Base-by-base conservation (phyloP, 441 rosid species). In the Hura crepitans region DNA sequence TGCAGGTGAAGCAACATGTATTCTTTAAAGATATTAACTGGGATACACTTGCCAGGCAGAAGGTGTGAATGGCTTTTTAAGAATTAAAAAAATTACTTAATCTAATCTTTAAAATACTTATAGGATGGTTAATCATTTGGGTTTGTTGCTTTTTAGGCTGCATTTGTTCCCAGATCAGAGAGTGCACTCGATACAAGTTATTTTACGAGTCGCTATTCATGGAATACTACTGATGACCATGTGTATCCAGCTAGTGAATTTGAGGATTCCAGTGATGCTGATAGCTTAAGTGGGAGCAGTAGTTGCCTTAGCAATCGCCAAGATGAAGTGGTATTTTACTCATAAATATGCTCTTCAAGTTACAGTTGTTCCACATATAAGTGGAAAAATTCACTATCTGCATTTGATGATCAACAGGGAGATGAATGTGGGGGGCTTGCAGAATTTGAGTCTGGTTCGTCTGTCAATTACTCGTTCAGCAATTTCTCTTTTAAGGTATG, bases 21-120 rank as follows among this genome's bases (percentile, higher is more conserved):
- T 96, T 96, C 84, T 93, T 96, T 78, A 96, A 93, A 79, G 86
- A 96, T 78, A 88, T 93, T 73, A 93, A 89, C 71, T 96, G 99
- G 99, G 94, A 89, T 74, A 96, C 98, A 18, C 90, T 96, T 79
- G 97, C 97, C n/a, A 83, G 99, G 72, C 98, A 96, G 78, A 96
- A 93, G 96, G 99, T 93, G 61, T 73, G 68, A 28, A 33, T 56
- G 17, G 66, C 22, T 55, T 68, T n/a, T 65, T 39, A 45, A 64
- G 31, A 43, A 9, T 46, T 20, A 2, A 45, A 25, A 42, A 18
- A 27, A 20, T 37, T 27, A 10, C 28, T 14, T 31, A 1, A 5
- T 6, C 6, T 9, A 51, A 46, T 27, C 33, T 73, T 1, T 5
- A 15, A 28, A 6, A 49, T 28, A 23, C 50, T 30, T 70, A 4